Base-by-base conservation (phyloP, 805 yeast genomes). In the Blastobotrys muscicola region DNA sequence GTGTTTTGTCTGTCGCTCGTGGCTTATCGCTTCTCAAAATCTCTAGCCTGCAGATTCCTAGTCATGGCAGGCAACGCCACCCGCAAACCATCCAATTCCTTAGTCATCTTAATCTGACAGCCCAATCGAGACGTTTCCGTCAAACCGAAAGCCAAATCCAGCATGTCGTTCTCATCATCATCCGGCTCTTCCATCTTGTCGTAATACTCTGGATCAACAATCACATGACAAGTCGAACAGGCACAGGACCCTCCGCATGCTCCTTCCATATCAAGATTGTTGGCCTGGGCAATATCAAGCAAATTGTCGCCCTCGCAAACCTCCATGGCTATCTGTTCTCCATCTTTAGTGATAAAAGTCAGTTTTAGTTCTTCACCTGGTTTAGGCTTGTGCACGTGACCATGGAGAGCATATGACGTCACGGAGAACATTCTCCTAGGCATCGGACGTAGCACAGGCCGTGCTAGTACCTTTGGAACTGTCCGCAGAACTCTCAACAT, bases 241-340 rank as follows among this genome's bases (percentile, higher is more conserved):
- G 98, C 98, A 70, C 98, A 92, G 3, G 97, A 86, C 3, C 97
- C 98, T 15, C 98, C 98, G 65, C 98, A 92, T 0, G 98, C 98
- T 37, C 85, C 71, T 62, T 92, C 98, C 92, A 92, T 89, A 52
- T 92, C 98, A 45, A 92, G 64, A 55, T 89, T 82, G 59, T 89
- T 66, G 2, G 92, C 94, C 66, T 92, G 97, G 4, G 97, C 98
- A 45, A 92, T 86, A 60, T 92, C 98, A 60, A 92, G 67, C 23
- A 92, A 59, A 32, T 87, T 78, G 59, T 92, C 98, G 10, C 97
- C 97, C 53, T 82, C 95, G 2, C 90, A 81, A 1, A 82, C 97
- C 57, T 87, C 96, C 54, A 75, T 76, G 1, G 83, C 76, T 51
- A 77, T 69, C 59, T 87, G 96, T 36, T 74, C 70, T 3, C 97